Conservation (phyloP, 2,329 filamentous ascomycete genomes). For the Penicillium olsonii region DNA sequence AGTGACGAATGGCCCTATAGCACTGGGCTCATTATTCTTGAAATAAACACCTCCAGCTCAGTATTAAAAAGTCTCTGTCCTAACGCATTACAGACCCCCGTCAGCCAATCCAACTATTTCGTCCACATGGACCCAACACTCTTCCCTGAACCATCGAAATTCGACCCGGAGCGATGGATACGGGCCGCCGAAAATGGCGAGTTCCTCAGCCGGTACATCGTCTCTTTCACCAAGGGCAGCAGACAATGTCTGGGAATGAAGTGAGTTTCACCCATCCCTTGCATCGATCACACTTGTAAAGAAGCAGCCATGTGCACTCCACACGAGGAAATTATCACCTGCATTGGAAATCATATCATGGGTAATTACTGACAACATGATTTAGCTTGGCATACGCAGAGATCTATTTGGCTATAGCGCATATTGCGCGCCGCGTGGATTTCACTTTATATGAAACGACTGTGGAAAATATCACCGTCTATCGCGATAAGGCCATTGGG, state of each 20-base stretch:
- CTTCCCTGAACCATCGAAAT: conserved; percentile 21
- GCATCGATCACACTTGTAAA: not conserved
- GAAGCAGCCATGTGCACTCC: too few species aligned
- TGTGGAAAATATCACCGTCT: conserved; percentile 18
- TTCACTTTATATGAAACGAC: conserved; percentile 21
- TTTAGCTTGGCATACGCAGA: conserved; percentile 25
- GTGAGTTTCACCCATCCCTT: conserved; percentile 9
- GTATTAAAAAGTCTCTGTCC: too few species aligned
- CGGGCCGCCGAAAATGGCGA: conserved; percentile 15
- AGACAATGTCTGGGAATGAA: conserved; percentile 27
- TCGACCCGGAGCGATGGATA: conserved; percentile 24
- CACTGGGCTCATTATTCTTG: too few species aligned
- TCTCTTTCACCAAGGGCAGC: conserved; percentile 25
- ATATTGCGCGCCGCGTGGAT: conserved; percentile 21
- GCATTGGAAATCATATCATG: too few species aligned
- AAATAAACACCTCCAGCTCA: too few species aligned
- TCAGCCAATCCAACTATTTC: conserved; percentile 28
- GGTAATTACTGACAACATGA: not conserved
- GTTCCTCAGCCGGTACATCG: conserved; percentile 20
- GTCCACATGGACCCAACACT: conserved; percentile 24
- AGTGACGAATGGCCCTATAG: not conserved
- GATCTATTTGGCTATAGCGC: conserved; percentile 23
- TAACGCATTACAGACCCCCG: conserved; percentile 16
- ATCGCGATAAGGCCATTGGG: conserved; percentile 20
- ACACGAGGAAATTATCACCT: too few species aligned